Evolutionary conservation across 108 stramenopile species (phyloP).

Genomic region (Poteriospumella lacustris): DNA sequence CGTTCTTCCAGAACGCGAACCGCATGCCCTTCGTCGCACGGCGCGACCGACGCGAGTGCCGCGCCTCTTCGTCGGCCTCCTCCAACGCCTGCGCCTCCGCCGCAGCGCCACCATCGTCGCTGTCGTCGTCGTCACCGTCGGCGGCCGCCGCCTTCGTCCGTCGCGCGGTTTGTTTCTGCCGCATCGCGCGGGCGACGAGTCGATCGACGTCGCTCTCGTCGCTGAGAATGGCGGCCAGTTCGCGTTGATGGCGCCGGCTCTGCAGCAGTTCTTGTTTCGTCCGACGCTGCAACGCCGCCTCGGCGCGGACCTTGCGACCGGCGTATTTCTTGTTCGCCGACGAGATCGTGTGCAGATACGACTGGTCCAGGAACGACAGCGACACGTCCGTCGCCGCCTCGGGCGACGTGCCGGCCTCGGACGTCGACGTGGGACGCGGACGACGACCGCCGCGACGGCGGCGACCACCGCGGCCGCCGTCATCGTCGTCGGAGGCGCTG

Average conservation of each 20-base stretch:
- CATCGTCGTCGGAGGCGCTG: too few relatives aligned
- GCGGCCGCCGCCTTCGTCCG: background rate
- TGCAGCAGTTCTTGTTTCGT: too few relatives aligned
- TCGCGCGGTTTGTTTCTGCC: background rate
- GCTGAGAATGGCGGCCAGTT: too few relatives aligned
- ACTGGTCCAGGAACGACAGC: background rate
- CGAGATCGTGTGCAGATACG: background rate
- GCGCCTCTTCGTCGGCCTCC: slow-evolving; percentile 1
- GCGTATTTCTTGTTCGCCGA: background rate
- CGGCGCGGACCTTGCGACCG: background rate
- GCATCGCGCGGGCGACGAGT: too few relatives aligned
- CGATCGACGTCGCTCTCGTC: too few relatives aligned
- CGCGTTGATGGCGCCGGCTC: too few relatives aligned
- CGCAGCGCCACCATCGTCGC: background rate
- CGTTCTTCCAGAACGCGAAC: slow-evolving; percentile 72
- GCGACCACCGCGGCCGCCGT: too few relatives aligned
- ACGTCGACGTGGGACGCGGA: too few relatives aligned
- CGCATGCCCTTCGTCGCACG: slow-evolving; percentile 17
- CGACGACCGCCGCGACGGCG: too few relatives aligned
- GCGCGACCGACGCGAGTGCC: background rate
- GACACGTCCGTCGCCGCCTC: background rate
- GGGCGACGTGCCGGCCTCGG: too few relatives aligned
- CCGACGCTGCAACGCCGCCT: too few relatives aligned
- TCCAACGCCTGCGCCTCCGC: background rate
- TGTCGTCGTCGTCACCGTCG: background rate